phyloP scores from a whole-genome alignment of 768 basidiomycete species.

The Ramaria sp. region DNA sequence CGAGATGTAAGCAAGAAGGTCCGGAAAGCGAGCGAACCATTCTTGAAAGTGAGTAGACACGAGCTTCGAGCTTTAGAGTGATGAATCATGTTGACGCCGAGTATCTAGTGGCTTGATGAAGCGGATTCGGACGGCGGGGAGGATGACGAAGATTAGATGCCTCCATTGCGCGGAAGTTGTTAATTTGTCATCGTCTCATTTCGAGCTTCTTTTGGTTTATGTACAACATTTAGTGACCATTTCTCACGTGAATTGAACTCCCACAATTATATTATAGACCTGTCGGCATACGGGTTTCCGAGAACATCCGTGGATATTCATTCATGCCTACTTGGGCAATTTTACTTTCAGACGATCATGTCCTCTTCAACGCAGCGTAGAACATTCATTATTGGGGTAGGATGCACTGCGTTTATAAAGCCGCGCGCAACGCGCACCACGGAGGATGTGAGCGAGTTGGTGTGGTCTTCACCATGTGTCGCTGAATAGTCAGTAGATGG shows the following conservation, averaged over 20 bases:
- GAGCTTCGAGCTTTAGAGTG: background rate
- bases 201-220: no score
- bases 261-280: no score
- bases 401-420: conserved; percentile 73
- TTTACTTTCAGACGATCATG: background rate
- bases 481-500: conserved; percentile 43
- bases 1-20: conserved; percentile 94
- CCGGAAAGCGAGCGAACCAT: conserved; percentile 89
- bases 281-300: no score
- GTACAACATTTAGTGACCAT: no score
- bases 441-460: conserved; percentile 46
- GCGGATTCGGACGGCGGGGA: conserved; percentile 69
- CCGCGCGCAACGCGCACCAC: conserved; percentile 35
- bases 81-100: conserved; percentile 4
- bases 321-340: no score
- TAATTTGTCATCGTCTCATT: no score
- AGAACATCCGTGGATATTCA: no score
- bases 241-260: no score
- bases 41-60: conserved; percentile 60
- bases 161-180: background rate
- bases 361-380: background rate
- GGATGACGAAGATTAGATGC: conserved; percentile 27
- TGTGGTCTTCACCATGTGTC: background rate
- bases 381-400: conserved; percentile 60
- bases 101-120: conserved; percentile 72